A percentile compares a stretch with the other conserved stretches of the same genome.
Conservation (phyloP, 1,284 basidiomycete genomes). For the Marasmius tenuissimus region DNA sequence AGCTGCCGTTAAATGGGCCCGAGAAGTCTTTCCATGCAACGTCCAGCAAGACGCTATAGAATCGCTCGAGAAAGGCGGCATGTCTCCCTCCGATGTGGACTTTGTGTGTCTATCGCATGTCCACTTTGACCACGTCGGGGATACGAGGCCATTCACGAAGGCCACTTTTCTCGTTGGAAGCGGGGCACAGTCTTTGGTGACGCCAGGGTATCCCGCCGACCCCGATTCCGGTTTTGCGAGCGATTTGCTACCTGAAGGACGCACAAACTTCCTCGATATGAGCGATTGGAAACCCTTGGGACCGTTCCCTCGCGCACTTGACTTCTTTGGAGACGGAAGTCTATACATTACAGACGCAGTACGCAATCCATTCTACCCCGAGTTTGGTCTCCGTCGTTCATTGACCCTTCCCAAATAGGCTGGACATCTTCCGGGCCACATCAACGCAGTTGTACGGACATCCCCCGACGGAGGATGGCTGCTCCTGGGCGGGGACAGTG, state of each 20-base stretch:
- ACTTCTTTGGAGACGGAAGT: conserved; percentile 58
- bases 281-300: conserved; percentile 39
- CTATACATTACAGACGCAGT: conserved; percentile 53
- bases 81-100: conserved; percentile 38
- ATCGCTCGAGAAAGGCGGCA: conserved; percentile 48
- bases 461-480: conserved; percentile 56
- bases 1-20: conserved; percentile 26
- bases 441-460: conserved; percentile 55
- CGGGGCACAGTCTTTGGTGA: conserved; percentile 31
- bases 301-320: conserved; percentile 49
- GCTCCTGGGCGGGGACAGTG: conserved; percentile 56
- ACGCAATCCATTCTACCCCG: neutral
- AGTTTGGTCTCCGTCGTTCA: too few relatives aligned
- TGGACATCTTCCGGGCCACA: conserved; percentile 53
- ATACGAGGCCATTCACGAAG: conserved; percentile 42
- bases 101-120: conserved; percentile 52
- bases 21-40: conserved; percentile 26
- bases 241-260: conserved; percentile 40
- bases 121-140: conserved; percentile 46
- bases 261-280: conserved; percentile 36
- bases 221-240: conserved; percentile 32
- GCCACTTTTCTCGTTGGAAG: conserved; percentile 48
- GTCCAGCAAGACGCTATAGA: conserved; percentile 45
- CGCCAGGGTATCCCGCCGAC: conserved; percentile 42
- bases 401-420: conserved; percentile 20